Conservation (phyloP, 106 monocot species). For the Posidonia australis region DNA sequence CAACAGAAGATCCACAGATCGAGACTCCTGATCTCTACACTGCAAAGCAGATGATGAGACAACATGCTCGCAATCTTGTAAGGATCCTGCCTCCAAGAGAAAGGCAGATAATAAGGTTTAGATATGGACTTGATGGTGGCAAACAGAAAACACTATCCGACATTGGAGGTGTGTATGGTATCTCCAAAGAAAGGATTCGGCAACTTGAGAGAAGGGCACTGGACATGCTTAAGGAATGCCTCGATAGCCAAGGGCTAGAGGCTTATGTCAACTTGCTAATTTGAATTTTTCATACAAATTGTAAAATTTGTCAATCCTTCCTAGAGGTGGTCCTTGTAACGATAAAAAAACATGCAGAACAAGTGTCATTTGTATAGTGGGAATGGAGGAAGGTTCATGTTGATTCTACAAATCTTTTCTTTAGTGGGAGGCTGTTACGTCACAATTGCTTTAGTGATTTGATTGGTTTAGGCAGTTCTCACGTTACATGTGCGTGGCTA, state of each 20-base stretch:
- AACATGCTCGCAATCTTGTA: constrained; percentile 51
- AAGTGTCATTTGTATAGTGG: no score
- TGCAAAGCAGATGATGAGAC: constrained; percentile 70
- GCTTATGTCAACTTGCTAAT: constrained; percentile 41
- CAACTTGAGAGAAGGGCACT: constrained; percentile 71
- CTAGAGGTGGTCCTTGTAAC: no score
- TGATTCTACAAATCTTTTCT: no score
- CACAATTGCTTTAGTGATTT: no score
- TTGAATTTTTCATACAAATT: constrained; percentile 8
- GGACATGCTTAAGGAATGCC: constrained; percentile 46
- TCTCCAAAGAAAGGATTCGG: constrained; percentile 74
- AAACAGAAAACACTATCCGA: constrained; percentile 51
- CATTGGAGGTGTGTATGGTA: constrained; percentile 52
- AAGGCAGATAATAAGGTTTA: constrained; percentile 47
- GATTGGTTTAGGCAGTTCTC: no score
- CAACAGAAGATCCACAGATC: constrained; percentile 61
- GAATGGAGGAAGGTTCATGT: no score
- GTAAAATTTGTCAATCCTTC: neutral
- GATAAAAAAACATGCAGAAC: no score
- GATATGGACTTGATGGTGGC: constrained; percentile 44
- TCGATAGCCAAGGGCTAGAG: constrained; percentile 36
- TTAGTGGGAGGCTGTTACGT: no score
- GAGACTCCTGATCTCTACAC: constrained; percentile 57
- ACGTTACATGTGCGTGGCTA: no score
- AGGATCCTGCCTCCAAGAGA: constrained; percentile 54